Percentiles rank a stretch among this genome's conserved stretches.
Conservation (phyloP, 192 early-diverging fungal genomes). For the Dimargaris xerosporica region DNA sequence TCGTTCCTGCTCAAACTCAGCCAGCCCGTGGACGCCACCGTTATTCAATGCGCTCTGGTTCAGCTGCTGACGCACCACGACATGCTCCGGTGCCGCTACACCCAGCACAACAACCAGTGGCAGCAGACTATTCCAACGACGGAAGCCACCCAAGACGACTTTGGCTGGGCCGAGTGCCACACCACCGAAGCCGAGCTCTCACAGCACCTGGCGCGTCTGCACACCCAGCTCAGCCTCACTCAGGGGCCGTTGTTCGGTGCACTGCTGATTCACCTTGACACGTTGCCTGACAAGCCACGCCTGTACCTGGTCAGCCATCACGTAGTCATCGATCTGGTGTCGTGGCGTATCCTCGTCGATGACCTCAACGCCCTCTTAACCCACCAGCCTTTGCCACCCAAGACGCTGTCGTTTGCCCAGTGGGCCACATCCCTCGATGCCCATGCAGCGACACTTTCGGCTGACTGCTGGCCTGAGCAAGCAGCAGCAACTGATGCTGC, state of each 20-base stretch:
- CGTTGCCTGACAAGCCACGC: constrained; percentile 8
- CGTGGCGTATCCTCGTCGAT: constrained; percentile 23
- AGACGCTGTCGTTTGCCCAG: constrained; percentile 14
- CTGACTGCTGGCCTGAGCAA: constrained; percentile 7
- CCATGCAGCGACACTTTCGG: not conserved
- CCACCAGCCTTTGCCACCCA: constrained; percentile 12
- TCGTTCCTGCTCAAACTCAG: not conserved
- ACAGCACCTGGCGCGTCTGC: not conserved
- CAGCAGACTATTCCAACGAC: not conserved
- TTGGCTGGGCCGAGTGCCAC: not conserved
- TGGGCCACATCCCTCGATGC: constrained; percentile 11
- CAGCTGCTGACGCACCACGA: constrained; percentile 1
- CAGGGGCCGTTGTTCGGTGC: not conserved
- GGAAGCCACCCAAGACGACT: not conserved
- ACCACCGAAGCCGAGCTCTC: not conserved
- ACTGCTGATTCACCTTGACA: not conserved
- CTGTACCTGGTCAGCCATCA: constrained; percentile 18
- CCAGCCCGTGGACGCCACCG: not conserved
- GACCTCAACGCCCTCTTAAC: constrained; percentile 14
- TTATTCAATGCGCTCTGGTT: not conserved
- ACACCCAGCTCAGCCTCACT: not conserved
- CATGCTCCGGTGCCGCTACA: not conserved
- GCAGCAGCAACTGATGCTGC: too few relatives aligned
- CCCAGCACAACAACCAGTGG: not conserved
- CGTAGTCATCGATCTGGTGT: constrained; percentile 18